A percentile compares a stretch with the other conserved stretches of the same genome.
Conservation (phyloP, 768 basidiomycete species). For the Leccinum uliginosum region DNA sequence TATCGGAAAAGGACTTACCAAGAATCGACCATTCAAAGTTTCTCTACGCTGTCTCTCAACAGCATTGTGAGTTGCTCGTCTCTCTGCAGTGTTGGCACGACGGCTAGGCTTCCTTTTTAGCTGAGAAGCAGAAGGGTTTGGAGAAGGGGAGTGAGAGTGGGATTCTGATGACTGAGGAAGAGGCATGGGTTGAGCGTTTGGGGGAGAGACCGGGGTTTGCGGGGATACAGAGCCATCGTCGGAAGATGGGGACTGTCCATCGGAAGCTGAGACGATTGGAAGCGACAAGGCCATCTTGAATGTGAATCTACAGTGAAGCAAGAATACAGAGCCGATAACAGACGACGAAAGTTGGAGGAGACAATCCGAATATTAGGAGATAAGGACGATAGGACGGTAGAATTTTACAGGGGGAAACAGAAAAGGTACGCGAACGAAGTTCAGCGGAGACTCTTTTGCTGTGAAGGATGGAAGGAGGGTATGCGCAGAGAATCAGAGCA, state of each 20-base stretch:
- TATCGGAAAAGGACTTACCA: constrained; percentile 46
- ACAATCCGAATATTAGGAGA: constrained; percentile 15
- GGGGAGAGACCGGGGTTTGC: constrained; percentile 46
- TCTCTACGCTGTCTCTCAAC: constrained; percentile 92
- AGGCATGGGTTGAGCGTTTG: constrained; percentile 31
- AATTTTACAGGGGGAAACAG: constrained; percentile 24
- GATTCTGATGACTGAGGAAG: constrained; percentile 30
- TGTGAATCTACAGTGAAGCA: constrained; percentile 14
- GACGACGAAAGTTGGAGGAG: background rate
- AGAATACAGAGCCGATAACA: constrained; percentile 9
- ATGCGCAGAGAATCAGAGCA: constrained; percentile 32
- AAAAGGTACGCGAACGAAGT: constrained; percentile 41
- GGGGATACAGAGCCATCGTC: constrained; percentile 42
- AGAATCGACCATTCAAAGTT: constrained; percentile 88
- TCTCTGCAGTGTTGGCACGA: constrained; percentile 94
- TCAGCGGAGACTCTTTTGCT: constrained; percentile 40
- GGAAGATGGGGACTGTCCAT: constrained; percentile 38
- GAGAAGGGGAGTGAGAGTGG: constrained; percentile 20
- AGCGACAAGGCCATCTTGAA: constrained; percentile 36
- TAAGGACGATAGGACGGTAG: constrained; percentile 13
- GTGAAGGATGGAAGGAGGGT: constrained; percentile 8
- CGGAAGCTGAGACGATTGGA: constrained; percentile 35
- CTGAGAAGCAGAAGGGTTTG: constrained; percentile 32
- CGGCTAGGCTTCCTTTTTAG: constrained; percentile 78
- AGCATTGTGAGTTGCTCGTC: constrained; percentile 94